Percentiles rank a stretch among this genome's conserved stretches.
phyloP scores from a whole-genome alignment of 805 yeast species.

The Candida koratica region DNA sequence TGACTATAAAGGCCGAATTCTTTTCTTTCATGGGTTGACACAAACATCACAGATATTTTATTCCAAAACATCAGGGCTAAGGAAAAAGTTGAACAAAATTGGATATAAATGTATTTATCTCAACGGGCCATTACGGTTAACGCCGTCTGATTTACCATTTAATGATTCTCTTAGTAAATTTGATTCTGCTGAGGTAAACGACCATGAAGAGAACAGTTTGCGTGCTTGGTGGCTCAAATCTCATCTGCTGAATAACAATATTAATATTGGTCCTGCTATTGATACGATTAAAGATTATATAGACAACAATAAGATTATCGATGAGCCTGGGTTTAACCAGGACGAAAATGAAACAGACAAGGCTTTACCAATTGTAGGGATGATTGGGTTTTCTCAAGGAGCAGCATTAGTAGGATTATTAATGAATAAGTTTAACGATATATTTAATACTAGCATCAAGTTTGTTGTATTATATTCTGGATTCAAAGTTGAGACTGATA shows the following conservation, averaged over 20 bases:
- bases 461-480: slow-evolving; percentile 80
- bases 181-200: slow-evolving; percentile 37
- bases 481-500: slow-evolving; percentile 30
- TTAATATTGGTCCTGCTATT: slow-evolving; percentile 50
- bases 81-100: slow-evolving; percentile 65
- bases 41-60: slow-evolving; percentile 83
- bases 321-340: slow-evolving; percentile 26
- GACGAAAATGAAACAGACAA: slow-evolving; percentile 17
- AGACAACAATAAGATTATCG: slow-evolving; percentile 48
- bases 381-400: slow-evolving; percentile 92
- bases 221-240: slow-evolving; percentile 78
- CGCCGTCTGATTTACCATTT: slow-evolving; percentile 71
- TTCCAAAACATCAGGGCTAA: slow-evolving; percentile 82
- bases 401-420: slow-evolving; percentile 80
- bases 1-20: slow-evolving; percentile 42
- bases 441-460: slow-evolving; percentile 51
- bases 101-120: slow-evolving; percentile 72
- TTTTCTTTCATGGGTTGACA: slow-evolving; percentile 90
- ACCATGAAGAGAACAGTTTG: slow-evolving; percentile 31
- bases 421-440: slow-evolving; percentile 52
- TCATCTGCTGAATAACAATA: slow-evolving; percentile 38
- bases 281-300: slow-evolving; percentile 46
- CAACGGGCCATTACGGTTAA: slow-evolving; percentile 70
- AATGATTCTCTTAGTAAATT: slow-evolving; percentile 52
- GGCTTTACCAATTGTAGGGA: slow-evolving; percentile 69